Base-by-base conservation (phyloP, 169 alveolate species). In the Miamiensis avidus region DNA sequence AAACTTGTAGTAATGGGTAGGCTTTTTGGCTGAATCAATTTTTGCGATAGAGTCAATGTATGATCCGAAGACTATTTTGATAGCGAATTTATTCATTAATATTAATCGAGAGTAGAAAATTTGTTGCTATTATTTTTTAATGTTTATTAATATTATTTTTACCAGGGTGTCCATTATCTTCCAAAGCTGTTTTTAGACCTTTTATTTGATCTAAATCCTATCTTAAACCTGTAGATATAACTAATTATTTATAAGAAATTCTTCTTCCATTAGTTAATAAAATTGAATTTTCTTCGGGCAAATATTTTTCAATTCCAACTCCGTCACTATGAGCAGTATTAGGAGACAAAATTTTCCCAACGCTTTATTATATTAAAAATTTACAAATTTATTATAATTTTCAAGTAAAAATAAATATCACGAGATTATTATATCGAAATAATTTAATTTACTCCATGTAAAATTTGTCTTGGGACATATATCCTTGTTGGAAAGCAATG, bases 131-230 rank as follows among this genome's bases (percentile, higher is more conserved):
- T 49, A 11, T 4, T 49, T 11, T 49, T 49, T 11, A 49, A 11
- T 49, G 20, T 49, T 49, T 49, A 49, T 11, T 11, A 11, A 49
- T 49, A 49, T 11, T 49, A 49, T 49, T 49, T 49, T 49, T 49
- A 1, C 81, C 90, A 34, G 86, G 90, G 11, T 82, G 82, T 29
- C 74, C 87, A 74, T 69, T 76, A 34, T 86, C 82, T 86, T 86
- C 69, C 76, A 83, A 82, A 31, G 90, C 90, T 27, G 79, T 87
- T 28, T 81, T 78, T n/a, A 86, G 81, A 30, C 90, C 90, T 75
- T 86, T 86, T 29, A 86, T 81, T 26, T 78, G 64, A 6, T 74
- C 29, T 29, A 65, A 81, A 65, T 86, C 82, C 33, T 75, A 75
- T 82, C 64, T 29, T 31, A 75, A 32, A 49, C 87, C 90, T 64